These are phyloP conservation scores for Coemansia sp. DNA, from an alignment of 192 early-diverging fungal genomes.

Conservation along the genomic window DNA sequence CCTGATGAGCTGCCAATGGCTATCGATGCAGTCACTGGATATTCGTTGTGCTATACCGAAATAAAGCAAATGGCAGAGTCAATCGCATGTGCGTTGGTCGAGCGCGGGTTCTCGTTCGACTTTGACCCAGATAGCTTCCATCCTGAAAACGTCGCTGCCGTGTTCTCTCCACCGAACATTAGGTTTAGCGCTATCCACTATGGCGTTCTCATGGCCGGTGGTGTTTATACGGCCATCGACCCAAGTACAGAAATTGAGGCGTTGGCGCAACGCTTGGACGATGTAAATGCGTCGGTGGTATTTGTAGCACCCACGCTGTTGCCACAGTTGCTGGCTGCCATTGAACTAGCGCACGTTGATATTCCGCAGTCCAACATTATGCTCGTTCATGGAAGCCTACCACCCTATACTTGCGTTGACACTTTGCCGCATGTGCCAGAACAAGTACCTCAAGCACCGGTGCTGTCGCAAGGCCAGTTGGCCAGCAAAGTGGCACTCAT, in stretches of 20 bases:
- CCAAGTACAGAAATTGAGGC: background rate
- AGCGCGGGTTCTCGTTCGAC: constrained; percentile 9
- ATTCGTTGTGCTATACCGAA: constrained; percentile 16
- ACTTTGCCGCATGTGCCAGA: too few species aligned
- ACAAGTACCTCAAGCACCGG: background rate
- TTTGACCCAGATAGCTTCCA: background rate
- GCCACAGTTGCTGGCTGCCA: constrained; percentile 8
- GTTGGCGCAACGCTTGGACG: constrained; percentile 14
- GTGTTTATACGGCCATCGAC: constrained; percentile 18
- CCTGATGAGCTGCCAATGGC: constrained; percentile 12
- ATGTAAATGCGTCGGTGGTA: constrained; percentile 2
- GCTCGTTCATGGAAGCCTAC: background rate
- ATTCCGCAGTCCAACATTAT: constrained; percentile 4
- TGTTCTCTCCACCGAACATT: constrained; percentile 19
- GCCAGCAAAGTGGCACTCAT: constrained; percentile 24
- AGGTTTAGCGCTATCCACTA: constrained; percentile 21
- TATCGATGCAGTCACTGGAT: constrained; percentile 14
- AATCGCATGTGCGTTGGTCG: constrained; percentile 13
- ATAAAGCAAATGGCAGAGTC: constrained; percentile 15
- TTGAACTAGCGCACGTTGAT: background rate
- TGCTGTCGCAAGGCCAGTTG: background rate
- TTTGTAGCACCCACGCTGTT: constrained; percentile 30
- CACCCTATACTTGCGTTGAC: too few species aligned
- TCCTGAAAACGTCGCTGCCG: background rate
- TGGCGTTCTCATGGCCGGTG: constrained; percentile 36